Base-by-base conservation (phyloP, 1,284 basidiomycete genomes). In the Sanguinoderma infundibulare region DNA sequence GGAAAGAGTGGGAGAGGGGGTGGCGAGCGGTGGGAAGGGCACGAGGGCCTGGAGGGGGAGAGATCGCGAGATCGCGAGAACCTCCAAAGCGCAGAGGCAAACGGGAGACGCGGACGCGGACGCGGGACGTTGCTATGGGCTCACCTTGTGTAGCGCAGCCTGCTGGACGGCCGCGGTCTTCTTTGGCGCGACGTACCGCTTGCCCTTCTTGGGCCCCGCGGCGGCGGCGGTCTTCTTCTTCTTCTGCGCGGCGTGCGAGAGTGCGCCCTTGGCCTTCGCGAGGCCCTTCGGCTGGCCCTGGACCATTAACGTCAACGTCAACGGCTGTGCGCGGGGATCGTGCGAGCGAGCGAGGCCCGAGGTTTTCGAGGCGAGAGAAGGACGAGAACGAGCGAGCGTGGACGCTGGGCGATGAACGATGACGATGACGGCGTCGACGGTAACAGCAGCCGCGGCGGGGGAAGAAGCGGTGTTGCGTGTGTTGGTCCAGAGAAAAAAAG, bases 151-250 rank as follows among this genome's bases (percentile, higher is more conserved):
- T 79, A 91, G 77, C 22, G 83, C 75, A 4, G 87, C 89, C 68
- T 87, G 85, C 71, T 91, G 90, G 62, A 93, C 81, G 30, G 87
- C 77, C 7, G 76, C 75, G 9, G 83, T 74, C 73, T 92, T 92
- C 77, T 93, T 94, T 20, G 91, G 92, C 50, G 91, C 81, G 61
- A 90, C 83, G 44, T 81, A 78, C 46, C 88, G 83, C 65, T 82
- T 83, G 17, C 91, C 92, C 70, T 93, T 94, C 78, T 92, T 94
- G 34, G n/a, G n/a, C n/a, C n/a, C n/a, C n/a, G 83, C 77, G 36
- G 84, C 82, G 0, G 87, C 81, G 12, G 87, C 85, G 2, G 87
- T 82, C 70, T 87, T 90, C 26, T 82, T 75, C 0, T 85, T 82
- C 57, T 86, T 87, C 52, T 87, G 81, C 53, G 81, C 71, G 32